Evolutionary conservation across 2,329 filamentous ascomycete species (phyloP), one percentile per base, ranked within the genome.

Genomic region (Hawksworthiomyces lignivorus): DNA sequence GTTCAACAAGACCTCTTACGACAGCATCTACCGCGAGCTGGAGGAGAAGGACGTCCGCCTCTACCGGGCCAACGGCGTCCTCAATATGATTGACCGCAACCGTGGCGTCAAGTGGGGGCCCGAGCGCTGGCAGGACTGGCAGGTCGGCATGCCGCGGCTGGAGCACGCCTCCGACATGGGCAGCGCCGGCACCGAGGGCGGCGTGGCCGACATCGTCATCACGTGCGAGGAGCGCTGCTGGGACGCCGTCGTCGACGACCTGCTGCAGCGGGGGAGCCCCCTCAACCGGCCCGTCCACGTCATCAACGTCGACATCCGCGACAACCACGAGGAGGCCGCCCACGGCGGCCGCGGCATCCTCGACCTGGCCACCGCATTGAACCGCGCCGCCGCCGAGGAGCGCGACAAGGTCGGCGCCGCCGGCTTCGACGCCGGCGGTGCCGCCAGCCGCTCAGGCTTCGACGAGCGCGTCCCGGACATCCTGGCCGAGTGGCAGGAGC

Each of bases 221-320:
- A 98, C 92, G 1, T 98, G 92, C 58, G 92, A 98, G 62, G 92
- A 98, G 65, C 75, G 92, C 47, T 98, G 92, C 60, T 98, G 94
- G 87, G 92, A 98, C 63, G 89, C 92, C 5, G 92, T 98, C 26
- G 76, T 98, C 10, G 92, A 98, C 55, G 90, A 98, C 60, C 70
- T 98, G 39, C 77, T 95, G 48, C 85, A 80, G 54, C 78, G 94
- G 48, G 92, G 90, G 7, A 80, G 84, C 0, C 84, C 86, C 4
- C 70, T 98, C 44, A 98, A 98, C 61, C 73, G 87, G 3, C 89
- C 92, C 0, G 92, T 98, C 1, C 92, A 98, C 59, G 87, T 98
- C 43, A 94, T 98, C 70, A 98, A 98, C 55, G 84, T 98, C 41
- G 92, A 98, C 60, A 98, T 98, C 57, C 90, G 85, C 62, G 92